Evolutionary conservation across 2,329 filamentous ascomycete genomes (phyloP).

Genomic region (Fusarium veterinarium): DNA sequence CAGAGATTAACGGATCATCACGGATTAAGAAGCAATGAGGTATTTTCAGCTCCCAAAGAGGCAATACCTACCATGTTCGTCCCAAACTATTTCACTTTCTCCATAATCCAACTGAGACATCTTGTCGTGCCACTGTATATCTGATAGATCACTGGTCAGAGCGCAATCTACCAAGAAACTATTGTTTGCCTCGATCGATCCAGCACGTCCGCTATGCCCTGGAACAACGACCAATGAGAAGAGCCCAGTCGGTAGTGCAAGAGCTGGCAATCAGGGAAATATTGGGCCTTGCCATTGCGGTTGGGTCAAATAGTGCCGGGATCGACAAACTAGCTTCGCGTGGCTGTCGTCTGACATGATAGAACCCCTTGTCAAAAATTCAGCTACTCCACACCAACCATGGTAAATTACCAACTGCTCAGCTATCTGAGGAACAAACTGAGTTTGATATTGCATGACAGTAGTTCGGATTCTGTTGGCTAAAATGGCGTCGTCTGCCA

Average conservation of each 20-base stretch:
- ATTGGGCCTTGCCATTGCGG: background rate
- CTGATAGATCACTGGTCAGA: background rate
- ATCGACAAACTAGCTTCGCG: slow-evolving; percentile 2
- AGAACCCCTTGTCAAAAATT: background rate
- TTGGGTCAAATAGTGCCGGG: background rate
- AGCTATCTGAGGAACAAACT: background rate
- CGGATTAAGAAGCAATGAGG: background rate
- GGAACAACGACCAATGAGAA: background rate
- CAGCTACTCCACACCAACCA: slow-evolving; percentile 5
- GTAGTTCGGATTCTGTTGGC: background rate
- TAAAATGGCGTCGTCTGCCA: background rate
- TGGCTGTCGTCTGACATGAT: background rate
- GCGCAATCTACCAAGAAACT: background rate
- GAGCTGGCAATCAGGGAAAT: background rate
- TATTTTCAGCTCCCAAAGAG: background rate
- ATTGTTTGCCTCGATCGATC: slow-evolving; percentile 4
- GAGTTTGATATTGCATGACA: background rate
- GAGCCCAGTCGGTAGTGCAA: background rate
- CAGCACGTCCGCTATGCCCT: background rate
- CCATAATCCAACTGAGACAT: slow-evolving; percentile 11
- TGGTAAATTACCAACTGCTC: background rate
- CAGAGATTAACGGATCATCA: background rate
- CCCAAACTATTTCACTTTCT: background rate
- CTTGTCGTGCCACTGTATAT: background rate
- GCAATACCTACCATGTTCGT: background rate